phyloP scores from a whole-genome alignment of 805 yeast genomes.

The Jamesozyma spencerorum region DNA sequence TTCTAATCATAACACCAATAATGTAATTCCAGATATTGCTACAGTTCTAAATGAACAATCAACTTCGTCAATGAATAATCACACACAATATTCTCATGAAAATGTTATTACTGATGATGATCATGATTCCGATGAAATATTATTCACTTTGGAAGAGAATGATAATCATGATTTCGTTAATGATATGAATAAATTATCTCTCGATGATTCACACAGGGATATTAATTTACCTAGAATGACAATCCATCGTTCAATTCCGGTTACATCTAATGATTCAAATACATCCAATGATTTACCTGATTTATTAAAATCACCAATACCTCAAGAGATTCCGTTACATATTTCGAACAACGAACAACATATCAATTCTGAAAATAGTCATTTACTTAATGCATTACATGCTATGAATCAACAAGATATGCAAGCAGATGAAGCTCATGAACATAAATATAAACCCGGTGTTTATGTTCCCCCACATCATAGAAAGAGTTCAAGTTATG shows the following conservation, averaged over 20 bases:
- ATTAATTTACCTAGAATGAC: too few species aligned
- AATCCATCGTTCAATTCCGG: too few species aligned
- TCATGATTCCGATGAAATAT: conserved; percentile 27
- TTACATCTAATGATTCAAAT: too few species aligned
- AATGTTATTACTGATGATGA: conserved; percentile 8
- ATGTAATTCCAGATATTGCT: conserved; percentile 18
- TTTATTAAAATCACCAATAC: conserved; percentile 24
- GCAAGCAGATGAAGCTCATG: not conserved
- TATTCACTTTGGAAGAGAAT: conserved; percentile 31
- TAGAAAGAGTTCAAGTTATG: conserved; percentile 29
- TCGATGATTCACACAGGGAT: conserved; percentile 2
- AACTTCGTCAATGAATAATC: conserved; percentile 29
- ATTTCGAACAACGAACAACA: not conserved
- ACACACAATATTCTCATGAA: conserved; percentile 3
- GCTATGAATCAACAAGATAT: not conserved
- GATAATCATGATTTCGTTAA: conserved; percentile 21
- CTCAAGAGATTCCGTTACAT: not conserved
- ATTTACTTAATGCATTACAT: not conserved
- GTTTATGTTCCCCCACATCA: conserved; percentile 48
- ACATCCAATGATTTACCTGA: conserved; percentile 21
- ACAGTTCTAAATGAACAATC: conserved; percentile 14
- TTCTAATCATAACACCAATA: conserved; percentile 5
- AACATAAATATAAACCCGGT: conserved; percentile 18
- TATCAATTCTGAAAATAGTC: too few species aligned
- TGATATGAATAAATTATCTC: conserved; percentile 19